Evolutionary conservation across 225 moss, liverwort and hornwort species (phyloP).

Genomic region (Ulota crispa): DNA sequence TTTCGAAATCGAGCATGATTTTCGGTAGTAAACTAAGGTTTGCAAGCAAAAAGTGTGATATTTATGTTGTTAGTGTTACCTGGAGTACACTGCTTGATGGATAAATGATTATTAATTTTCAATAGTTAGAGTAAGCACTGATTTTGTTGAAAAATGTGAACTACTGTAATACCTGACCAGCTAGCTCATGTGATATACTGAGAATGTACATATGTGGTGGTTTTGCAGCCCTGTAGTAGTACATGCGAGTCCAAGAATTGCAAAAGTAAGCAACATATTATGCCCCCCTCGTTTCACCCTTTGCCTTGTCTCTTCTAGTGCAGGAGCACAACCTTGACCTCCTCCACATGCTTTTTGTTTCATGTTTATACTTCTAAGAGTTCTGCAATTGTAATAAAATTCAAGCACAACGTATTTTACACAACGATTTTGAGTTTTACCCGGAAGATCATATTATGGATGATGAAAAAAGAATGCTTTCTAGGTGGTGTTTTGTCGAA

Average conservation of each 20-base stretch:
- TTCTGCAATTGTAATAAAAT: background rate
- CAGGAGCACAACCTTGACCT: background rate
- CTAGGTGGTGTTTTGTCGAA: no score
- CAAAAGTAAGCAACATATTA: constrained; percentile 9
- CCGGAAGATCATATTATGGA: no score
- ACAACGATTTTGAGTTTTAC: background rate
- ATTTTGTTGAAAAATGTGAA: background rate
- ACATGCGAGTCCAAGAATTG: constrained; percentile 49
- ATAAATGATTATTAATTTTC: background rate
- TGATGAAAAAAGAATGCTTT: no score
- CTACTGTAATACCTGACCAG: background rate
- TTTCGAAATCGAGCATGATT: no score
- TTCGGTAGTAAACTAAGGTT: no score
- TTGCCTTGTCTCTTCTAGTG: background rate
- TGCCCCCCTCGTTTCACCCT: background rate
- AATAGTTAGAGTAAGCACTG: background rate
- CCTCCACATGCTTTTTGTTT: background rate
- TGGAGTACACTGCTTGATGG: background rate
- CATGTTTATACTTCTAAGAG: background rate
- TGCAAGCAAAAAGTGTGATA: background rate
- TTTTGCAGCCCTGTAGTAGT: constrained; percentile 43
- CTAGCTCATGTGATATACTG: background rate
- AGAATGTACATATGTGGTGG: background rate
- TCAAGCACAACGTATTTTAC: background rate
- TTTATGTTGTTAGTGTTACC: background rate